Base-by-base conservation (phyloP, 139 green algal genomes). In the Chlorella sp. region DNA sequence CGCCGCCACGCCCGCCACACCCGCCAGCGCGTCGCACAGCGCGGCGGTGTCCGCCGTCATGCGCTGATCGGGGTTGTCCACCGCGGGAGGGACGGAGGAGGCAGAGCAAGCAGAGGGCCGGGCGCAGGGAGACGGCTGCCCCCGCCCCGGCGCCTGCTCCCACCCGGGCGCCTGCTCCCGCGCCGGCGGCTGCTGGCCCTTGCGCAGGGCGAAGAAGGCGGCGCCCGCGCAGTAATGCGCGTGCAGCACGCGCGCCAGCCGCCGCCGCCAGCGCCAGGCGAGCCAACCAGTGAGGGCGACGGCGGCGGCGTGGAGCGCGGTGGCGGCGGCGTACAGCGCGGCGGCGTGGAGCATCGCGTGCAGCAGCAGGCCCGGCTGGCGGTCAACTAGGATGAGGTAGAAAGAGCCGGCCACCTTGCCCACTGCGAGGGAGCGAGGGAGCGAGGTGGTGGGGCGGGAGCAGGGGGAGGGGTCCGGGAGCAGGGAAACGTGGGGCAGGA, bases 31-130 rank as follows among this genome's bases (percentile, higher is more conserved):
- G 14, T 89, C 77, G 14, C 73, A 78, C 40, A 89, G 70, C 45
- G 45, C 67, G 3, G 48, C 35, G 5, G 76, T 77, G 63, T 97
- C 92, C 29, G 83, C 70, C 5, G 91, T 83, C 5, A 96, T 94
- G 60, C 92, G 87, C 81, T 97, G 92, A 79, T 97, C 92, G 12
- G 90, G 86, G 79, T 96, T 97, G 80, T 96, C 91, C 19, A 94
- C 82, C 23, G 71, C n/a, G n/a, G n/a, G n/a, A n/a, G n/a, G n/a
- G n/a, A n/a, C n/a, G n/a, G n/a, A n/a, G n/a, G n/a, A n/a, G n/a
- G n/a, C n/a, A n/a, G n/a, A n/a, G n/a, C n/a, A n/a, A n/a, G n/a
- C n/a, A n/a, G n/a, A n/a, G n/a, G n/a, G n/a, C n/a, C n/a, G n/a
- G n/a, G n/a, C n/a, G n/a, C n/a, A n/a, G n/a, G n/a, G n/a, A n/a